Evolutionary conservation across 116 monocot species (phyloP), one percentile per base, ranked within the genome.

Genomic region (Cymodocea nodosa): DNA sequence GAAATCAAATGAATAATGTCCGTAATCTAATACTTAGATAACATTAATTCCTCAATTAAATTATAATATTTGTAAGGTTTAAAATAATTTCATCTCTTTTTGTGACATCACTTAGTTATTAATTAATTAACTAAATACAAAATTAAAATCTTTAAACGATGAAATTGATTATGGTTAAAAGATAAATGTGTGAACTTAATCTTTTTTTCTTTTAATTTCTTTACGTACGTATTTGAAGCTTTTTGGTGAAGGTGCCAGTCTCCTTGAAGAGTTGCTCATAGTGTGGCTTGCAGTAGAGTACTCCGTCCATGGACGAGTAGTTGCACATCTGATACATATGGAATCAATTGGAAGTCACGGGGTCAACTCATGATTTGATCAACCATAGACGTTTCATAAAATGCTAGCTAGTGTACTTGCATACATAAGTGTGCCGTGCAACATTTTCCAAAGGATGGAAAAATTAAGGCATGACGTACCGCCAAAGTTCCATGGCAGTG

Each of bases 181-280:
- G n/a, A n/a, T n/a, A n/a, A n/a, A n/a, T n/a, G 60, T 60, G 12
- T 23, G 23, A 34, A 3, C 30, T 30, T 35, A 4, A 35, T 13
- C 24, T 3, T 15, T 23, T 60, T 9, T 15, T 23, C n/a, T n/a
- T 30, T 25, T 11, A 4, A 22, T 37, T 18, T 9, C 48, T 13
- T 61, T 63, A 18, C 62, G 66, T 56, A 92, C 92, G 70, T 62
- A 67, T 20, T 19, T 82, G 87, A 50, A 87, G 87, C 24, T 83
- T 82, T 74, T 84, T 84, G n/a, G 66, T 59, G 78, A 92, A 92
- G 65, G 56, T 80, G n/a, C 92, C 92, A 0, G 92, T 87, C 74
- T 92, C 92, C 76, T 92, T 92, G 79, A 92, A 92, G 35, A 87
- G 80, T 70, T 92, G 87, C 83, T 92, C 92, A 62, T 87, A 92